Conservation (phyloP, 208 protist genomes). For the Leptomonas pyrrhocoris region DNA sequence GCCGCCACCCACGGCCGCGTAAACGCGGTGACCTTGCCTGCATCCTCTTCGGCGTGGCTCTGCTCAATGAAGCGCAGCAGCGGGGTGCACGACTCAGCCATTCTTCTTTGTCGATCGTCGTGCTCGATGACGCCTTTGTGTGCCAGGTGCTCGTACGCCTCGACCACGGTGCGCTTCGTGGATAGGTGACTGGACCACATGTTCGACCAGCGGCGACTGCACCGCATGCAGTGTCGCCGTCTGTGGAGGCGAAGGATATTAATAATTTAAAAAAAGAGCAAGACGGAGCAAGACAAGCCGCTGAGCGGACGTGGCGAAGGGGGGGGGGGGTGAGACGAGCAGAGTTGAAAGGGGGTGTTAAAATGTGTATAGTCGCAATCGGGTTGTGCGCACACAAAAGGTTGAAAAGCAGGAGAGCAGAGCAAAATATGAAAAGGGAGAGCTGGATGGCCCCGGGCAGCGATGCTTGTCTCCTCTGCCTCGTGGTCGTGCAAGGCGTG, state of each 20-base stretch:
- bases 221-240: constrained; percentile 21
- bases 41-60: constrained; percentile 21
- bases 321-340: too few relatives aligned
- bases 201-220: constrained; percentile 18
- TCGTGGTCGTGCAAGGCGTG: too few relatives aligned
- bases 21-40: constrained; percentile 12
- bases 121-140: constrained; percentile 60
- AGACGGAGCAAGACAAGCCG: neutral
- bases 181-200: constrained; percentile 63
- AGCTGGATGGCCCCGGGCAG: too few relatives aligned
- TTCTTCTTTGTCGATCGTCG: constrained; percentile 54
- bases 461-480: too few relatives aligned
- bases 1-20: neutral
- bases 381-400: too few relatives aligned
- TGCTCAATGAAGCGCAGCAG: constrained; percentile 51
- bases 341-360: neutral
- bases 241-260: neutral
- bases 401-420: too few relatives aligned
- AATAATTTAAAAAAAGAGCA: neutral
- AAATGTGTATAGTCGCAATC: too few relatives aligned
- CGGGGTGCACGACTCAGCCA: constrained; percentile 73
- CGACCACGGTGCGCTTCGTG: constrained; percentile 48
- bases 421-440: too few relatives aligned
- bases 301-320: too few relatives aligned
- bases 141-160: constrained; percentile 74